phyloP scores from a whole-genome alignment of 2,329 filamentous ascomycete genomes.

The Alternaria ethzedia region DNA sequence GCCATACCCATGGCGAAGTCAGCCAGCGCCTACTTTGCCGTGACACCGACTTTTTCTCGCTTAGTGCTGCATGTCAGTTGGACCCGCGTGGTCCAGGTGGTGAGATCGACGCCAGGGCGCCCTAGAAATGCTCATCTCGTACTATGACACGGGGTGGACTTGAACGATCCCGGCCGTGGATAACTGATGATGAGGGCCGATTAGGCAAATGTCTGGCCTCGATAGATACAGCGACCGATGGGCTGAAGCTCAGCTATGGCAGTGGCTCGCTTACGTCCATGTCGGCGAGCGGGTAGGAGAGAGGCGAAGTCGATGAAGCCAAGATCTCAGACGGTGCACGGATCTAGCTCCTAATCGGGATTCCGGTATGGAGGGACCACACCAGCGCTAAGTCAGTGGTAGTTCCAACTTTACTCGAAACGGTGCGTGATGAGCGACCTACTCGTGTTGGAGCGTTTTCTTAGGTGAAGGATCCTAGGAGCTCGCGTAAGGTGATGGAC shows the following conservation, averaged over 20 bases:
- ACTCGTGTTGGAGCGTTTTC: background rate
- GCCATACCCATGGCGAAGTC: background rate
- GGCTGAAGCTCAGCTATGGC: conserved; percentile 12
- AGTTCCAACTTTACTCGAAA: conserved; percentile 3
- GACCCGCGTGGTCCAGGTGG: background rate
- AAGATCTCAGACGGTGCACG: conserved; percentile 7
- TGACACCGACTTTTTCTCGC: conserved; percentile 7
- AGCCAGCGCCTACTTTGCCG: background rate
- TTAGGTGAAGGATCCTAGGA: background rate
- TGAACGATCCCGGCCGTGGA: background rate
- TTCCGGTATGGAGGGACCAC: background rate
- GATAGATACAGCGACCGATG: conserved; percentile 5
- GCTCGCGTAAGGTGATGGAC: conserved; percentile 9
- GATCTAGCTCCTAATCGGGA: conserved; percentile 1
- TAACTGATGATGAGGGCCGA: background rate
- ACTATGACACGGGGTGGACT: background rate
- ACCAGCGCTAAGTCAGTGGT: background rate
- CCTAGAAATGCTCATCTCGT: background rate
- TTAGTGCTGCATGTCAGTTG: background rate
- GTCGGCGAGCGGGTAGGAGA: conserved; percentile 17
- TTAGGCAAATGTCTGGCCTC: conserved; percentile 2
- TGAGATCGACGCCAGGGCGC: background rate
- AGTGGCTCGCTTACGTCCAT: conserved; percentile 13
- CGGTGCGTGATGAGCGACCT: conserved; percentile 4
- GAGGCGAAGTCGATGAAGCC: conserved; percentile 12